Conservation (phyloP, 2,329 filamentous ascomycete species). For the Colletotrichum spinosum region DNA sequence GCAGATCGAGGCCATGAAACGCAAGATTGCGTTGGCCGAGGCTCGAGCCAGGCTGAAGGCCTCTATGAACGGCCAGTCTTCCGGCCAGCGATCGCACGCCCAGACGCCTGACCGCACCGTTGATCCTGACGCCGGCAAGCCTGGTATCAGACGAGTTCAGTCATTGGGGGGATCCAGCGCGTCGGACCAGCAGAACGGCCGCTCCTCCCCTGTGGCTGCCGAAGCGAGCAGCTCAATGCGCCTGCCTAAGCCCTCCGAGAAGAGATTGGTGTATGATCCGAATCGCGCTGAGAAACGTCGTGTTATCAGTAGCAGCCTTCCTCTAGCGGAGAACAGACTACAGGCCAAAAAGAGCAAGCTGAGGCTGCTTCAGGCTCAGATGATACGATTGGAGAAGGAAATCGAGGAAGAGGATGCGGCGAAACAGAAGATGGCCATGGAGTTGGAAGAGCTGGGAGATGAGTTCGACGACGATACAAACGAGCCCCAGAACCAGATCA, state of each 20-base stretch:
- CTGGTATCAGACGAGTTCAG: conserved; percentile 32
- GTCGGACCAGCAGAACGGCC: conserved; percentile 37
- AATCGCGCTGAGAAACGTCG: conserved; percentile 45
- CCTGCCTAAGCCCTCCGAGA: conserved; percentile 42
- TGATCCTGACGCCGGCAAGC: conserved; percentile 35
- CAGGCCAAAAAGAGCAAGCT: conserved; percentile 61
- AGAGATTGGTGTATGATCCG: conserved; percentile 19
- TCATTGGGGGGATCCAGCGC: conserved; percentile 39
- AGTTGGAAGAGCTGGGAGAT: conserved; percentile 39
- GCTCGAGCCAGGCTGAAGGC: conserved; percentile 61
- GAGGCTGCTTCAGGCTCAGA: conserved; percentile 58
- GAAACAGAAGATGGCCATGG: conserved; percentile 47
- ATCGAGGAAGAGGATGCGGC: conserved; percentile 52
- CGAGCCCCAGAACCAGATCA: conserved; percentile 28
- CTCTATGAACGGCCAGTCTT: conserved; percentile 23
- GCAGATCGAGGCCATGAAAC: conserved; percentile 71
- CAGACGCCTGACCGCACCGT: conserved; percentile 28
- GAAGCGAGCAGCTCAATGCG: conserved; percentile 40
- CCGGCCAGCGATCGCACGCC: conserved; percentile 23
- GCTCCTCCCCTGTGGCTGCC: conserved; percentile 42
- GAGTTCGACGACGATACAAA: conserved; percentile 18
- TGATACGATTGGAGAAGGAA: conserved; percentile 61
- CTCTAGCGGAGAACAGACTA: conserved; percentile 51
- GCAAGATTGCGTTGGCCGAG: conserved; percentile 68
- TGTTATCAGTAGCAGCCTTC: conserved; percentile 52